phyloP scores from a whole-genome alignment of 2,329 filamentous ascomycete species.

The Trichoderma gracile region DNA sequence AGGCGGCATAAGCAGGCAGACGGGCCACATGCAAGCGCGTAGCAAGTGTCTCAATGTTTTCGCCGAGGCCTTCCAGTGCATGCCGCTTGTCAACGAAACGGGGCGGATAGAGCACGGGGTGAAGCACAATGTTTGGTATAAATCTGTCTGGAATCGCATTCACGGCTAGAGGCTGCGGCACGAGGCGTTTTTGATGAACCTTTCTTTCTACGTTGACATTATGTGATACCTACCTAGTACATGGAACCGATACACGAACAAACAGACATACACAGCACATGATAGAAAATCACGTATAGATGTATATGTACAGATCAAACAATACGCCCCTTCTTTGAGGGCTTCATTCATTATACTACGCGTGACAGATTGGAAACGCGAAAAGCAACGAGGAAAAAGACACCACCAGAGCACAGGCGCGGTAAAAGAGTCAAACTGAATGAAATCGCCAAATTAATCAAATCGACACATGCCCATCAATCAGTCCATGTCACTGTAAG shows the following conservation, averaged over 20 bases:
- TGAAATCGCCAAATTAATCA: neutral
- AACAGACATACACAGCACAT: too few species aligned
- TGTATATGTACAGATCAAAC: conserved; percentile 15
- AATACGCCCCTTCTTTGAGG: neutral
- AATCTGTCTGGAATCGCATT: conserved; percentile 27
- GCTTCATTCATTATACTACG: conserved; percentile 9
- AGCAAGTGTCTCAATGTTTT: conserved; percentile 42
- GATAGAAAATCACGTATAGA: neutral
- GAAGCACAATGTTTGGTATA: conserved; percentile 27
- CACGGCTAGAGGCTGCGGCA: conserved; percentile 14
- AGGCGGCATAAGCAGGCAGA: conserved; percentile 38
- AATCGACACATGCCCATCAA: conserved; percentile 6
- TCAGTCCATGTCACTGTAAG: conserved; percentile 25
- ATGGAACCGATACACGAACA: conserved; percentile 4
- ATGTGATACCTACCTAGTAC: conserved; percentile 15
- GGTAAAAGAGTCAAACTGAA: neutral
- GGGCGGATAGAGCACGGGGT: conserved; percentile 39
- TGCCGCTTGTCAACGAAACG: conserved; percentile 39
- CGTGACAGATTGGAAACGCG: neutral
- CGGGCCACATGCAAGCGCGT: conserved; percentile 39
- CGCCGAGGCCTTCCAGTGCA: conserved; percentile 38
- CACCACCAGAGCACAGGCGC: neutral
- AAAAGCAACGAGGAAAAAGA: neutral
- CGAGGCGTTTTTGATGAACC: neutral
- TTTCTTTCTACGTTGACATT: conserved; percentile 13